Conservation (phyloP, 192 early-diverging fungal species). For the Chytriomyces confervae region DNA sequence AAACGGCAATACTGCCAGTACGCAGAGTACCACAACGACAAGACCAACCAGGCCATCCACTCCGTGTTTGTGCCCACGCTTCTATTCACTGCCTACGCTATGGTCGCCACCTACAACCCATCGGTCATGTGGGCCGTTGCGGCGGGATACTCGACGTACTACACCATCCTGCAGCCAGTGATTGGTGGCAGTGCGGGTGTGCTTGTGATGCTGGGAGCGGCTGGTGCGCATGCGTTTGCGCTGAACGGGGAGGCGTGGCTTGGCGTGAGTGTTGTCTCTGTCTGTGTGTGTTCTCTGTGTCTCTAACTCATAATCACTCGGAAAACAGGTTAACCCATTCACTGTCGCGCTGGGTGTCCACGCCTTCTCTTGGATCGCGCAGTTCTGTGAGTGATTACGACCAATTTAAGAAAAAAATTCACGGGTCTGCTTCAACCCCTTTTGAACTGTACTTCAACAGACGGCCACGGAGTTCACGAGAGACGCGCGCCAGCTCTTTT, state of each 20-base stretch:
- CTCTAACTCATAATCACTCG: slow-evolving; percentile 11
- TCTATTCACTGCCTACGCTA: background rate
- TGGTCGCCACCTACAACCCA: background rate
- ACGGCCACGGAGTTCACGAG: slow-evolving; percentile 88
- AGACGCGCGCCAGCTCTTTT: slow-evolving; percentile 84
- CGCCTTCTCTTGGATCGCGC: slow-evolving; percentile 79
- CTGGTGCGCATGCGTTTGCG: slow-evolving; percentile 1
- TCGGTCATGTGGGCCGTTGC: background rate
- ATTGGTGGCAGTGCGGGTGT: slow-evolving; percentile 31
- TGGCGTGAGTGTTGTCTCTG: slow-evolving; percentile 46
- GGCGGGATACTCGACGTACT: slow-evolving; percentile 59
- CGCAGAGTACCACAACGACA: slow-evolving; percentile 36
- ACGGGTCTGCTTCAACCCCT: background rate
- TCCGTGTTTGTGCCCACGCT: slow-evolving; percentile 84
- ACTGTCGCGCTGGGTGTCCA: slow-evolving; percentile 64
- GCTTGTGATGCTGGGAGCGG: background rate
- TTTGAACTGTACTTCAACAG: slow-evolving; percentile 9
- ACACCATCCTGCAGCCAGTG: slow-evolving; percentile 62
- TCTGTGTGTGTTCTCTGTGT: slow-evolving; percentile 45
- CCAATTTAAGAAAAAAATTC: background rate
- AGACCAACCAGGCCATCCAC: slow-evolving; percentile 81
- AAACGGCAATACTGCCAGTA: slow-evolving; percentile 71
- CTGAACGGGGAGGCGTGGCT: background rate
- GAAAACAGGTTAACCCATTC: slow-evolving; percentile 34
- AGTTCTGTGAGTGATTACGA: slow-evolving; percentile 62